phyloP scores from a whole-genome alignment of 2,329 filamentous ascomycete species.

The Geosmithia flava region DNA sequence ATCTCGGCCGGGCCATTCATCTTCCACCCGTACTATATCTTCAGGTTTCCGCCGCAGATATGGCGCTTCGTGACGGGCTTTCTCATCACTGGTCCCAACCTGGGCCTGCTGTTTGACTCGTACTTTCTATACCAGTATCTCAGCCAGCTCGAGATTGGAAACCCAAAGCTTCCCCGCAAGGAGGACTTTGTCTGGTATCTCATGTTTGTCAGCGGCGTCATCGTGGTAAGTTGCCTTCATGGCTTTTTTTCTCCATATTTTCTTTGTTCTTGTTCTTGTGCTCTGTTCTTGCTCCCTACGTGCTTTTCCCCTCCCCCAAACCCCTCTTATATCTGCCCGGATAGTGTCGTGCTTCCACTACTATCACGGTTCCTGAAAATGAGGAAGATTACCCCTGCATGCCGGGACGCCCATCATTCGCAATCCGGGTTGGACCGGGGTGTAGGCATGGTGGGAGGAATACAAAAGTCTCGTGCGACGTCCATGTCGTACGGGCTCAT shows the following conservation, averaged over 20 bases:
- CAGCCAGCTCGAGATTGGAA: slow-evolving; percentile 59
- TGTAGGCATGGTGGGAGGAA: slow-evolving; percentile 67
- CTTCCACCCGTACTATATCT: slow-evolving; percentile 38
- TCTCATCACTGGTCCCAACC: slow-evolving; percentile 21
- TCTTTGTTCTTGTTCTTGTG: neutral
- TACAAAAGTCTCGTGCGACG: slow-evolving; percentile 56
- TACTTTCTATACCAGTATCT: slow-evolving; percentile 69
- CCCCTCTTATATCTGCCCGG: slow-evolving; percentile 65
- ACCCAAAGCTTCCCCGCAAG: slow-evolving; percentile 58
- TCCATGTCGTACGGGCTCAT: slow-evolving; percentile 43
- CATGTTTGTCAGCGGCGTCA: slow-evolving; percentile 56
- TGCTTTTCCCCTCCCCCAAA: slow-evolving; percentile 7
- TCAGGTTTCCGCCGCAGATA: slow-evolving; percentile 33
- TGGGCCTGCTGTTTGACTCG: slow-evolving; percentile 56
- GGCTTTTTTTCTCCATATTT: slow-evolving; percentile 9
- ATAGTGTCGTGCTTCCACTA: slow-evolving; percentile 51
- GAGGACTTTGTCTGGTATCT: slow-evolving; percentile 77
- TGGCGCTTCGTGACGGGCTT: slow-evolving; percentile 30
- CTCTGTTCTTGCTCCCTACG: neutral
- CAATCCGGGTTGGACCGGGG: slow-evolving; percentile 51
- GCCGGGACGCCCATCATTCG: slow-evolving; percentile 52
- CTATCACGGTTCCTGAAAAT: slow-evolving; percentile 76
- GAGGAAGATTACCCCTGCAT: slow-evolving; percentile 70
- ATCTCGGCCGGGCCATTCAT: slow-evolving; percentile 36
- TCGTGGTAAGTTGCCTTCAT: slow-evolving; percentile 56